phyloP scores from a whole-genome alignment of 2,329 filamentous ascomycete genomes.

The Ascochyta viciae-villosae region DNA sequence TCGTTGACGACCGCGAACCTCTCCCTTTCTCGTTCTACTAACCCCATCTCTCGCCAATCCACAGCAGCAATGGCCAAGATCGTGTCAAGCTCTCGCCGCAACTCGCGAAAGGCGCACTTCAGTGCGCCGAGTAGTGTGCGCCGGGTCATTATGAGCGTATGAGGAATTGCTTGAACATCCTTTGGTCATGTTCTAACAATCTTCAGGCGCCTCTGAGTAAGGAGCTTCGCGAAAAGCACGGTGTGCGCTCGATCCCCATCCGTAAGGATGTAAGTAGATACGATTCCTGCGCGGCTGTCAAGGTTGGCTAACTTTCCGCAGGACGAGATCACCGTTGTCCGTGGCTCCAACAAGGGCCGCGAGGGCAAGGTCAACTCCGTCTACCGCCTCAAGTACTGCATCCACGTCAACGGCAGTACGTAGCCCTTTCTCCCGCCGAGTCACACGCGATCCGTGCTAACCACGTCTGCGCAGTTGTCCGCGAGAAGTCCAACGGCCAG shows the following conservation, averaged over 20 bases:
- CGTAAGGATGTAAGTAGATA: conserved; percentile 76
- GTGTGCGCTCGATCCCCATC: conserved; percentile 88
- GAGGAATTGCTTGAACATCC: conserved; percentile 68
- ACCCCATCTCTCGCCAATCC: conserved; percentile 42
- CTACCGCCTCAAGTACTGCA: conserved; percentile 81
- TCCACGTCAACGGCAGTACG: conserved; percentile 85
- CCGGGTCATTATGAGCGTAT: conserved; percentile 82
- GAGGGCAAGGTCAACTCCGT: conserved; percentile 98
- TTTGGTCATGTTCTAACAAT: conserved; percentile 41
- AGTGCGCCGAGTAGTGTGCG: conserved; percentile 91
- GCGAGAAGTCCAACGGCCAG: conserved; percentile 98
- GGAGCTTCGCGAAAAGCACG: conserved; percentile 99
- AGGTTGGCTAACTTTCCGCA: conserved; percentile 41
- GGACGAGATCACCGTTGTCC: conserved; percentile 89
- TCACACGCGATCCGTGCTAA: conserved; percentile 27
- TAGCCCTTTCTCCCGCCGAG: conserved; percentile 11
- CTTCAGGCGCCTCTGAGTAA: conserved; percentile 57
- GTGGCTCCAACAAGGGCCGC: conserved; percentile 94
- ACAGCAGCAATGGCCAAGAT: conserved; percentile 73
- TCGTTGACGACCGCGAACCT: conserved; percentile 29
- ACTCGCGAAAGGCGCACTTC: conserved; percentile 99
- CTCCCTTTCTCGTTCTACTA: conserved; percentile 24
- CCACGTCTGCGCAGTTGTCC: conserved; percentile 65
- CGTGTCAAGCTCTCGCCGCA: conserved; percentile 86
- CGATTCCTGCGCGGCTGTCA: conserved; percentile 3